Conservation (phyloP, 1,284 basidiomycete genomes). For the Rhodotorula sp. region DNA sequence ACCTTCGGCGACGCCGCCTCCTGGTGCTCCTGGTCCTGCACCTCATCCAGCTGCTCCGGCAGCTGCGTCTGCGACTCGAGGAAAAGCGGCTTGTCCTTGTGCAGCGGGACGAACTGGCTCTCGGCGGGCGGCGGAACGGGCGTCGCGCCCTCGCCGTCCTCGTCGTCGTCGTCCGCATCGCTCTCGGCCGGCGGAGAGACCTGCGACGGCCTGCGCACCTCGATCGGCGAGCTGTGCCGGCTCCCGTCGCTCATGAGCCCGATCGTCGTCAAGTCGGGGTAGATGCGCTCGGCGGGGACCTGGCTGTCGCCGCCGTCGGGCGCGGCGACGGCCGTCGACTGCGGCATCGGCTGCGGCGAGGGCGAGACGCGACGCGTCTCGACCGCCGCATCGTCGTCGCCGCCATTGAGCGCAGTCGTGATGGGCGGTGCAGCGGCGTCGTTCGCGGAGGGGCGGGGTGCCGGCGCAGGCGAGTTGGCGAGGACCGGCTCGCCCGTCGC, state of each 20-base stretch:
- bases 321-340: neutral
- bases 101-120: constrained; percentile 27
- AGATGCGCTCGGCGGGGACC: neutral
- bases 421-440: constrained; percentile 23
- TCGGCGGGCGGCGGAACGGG: constrained; percentile 9
- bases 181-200: neutral
- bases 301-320: neutral
- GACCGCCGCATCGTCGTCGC: neutral
- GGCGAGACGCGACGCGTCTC: neutral
- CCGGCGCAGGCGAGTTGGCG: neutral
- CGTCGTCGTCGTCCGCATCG: constrained; percentile 7
- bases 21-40: neutral
- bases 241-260: constrained; percentile 7
- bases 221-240: constrained; percentile 7
- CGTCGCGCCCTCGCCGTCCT: neutral
- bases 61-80: constrained; percentile 17
- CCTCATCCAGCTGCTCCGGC: neutral
- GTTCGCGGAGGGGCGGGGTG: constrained; percentile 11
- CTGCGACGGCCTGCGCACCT: constrained; percentile 11
- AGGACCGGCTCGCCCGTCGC: constrained; percentile 17
- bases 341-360: constrained; percentile 6
- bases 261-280: constrained; percentile 14
- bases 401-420: constrained; percentile 20
- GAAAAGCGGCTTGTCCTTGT: constrained; percentile 30
- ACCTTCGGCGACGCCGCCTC: neutral